Base-by-base conservation (phyloP, 345 rosid species). In the Pelargonium nanum region DNA sequence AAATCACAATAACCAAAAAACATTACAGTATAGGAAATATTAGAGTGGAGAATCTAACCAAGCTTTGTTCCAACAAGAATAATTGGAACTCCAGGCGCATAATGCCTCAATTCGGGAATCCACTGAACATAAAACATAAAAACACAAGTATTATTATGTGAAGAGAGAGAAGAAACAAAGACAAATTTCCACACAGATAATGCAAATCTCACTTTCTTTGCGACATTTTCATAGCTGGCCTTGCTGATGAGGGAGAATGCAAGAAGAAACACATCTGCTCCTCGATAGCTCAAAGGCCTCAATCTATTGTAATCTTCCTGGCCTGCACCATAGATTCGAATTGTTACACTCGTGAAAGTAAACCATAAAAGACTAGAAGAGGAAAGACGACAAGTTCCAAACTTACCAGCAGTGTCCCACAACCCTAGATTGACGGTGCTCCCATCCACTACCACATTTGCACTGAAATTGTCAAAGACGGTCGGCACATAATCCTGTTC, bases 301-400 rank as follows among this genome's bases (percentile, higher is more conserved):
- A 90, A 69, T 72, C 97, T 83, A 62, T 87, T 87, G 72, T 90
- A 90, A 65, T 90, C 97, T 68, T 90, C 97, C 78, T 90, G 97
- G 56, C 97, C 97, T 90, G 83, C 75, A 26, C 45, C 68, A 64
- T 24, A 30, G 68, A 63, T 58, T 45, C 57, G 61, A 54, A 59
- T 16, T 60, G 64, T 59, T 44, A 58, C 61, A 40, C 57, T 52
- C 58, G 52, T 1, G 34, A 45, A 48, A 59, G 19, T 19, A 30
- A n/a, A 26, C 6, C 58, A 34, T 9, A 40, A n/a, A 24, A 22
- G 53, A 34, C 26, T 32, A 58, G 23, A 25, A 62, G 56, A 53
- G 28, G 19, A 32, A 54, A 26, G 4, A 30, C 56, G 32, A 25
- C n/a, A 24, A 32, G 25, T 19, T 22, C 26, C 48, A 3, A 61